Percentiles rank a stretch among this genome's conserved stretches.
Conservation (phyloP, 352 stramenopile species). For the Phytopythium boreale region DNA sequence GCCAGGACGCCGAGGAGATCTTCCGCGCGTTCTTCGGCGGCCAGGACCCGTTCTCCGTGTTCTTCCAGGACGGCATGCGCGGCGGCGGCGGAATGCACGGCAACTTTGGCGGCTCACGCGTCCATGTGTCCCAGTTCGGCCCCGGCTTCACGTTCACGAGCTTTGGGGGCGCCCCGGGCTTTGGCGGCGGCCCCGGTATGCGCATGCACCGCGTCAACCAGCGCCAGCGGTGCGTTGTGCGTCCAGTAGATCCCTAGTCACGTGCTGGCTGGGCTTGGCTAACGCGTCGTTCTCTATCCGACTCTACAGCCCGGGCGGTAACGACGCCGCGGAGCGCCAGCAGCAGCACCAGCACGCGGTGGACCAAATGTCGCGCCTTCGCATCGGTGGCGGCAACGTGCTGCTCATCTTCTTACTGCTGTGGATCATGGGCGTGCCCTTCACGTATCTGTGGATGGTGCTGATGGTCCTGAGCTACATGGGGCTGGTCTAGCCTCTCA, state of each 20-base stretch:
- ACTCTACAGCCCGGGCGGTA: not conserved
- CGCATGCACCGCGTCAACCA: conserved; percentile 45
- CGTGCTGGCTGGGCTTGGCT: not conserved
- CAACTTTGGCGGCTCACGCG: conserved; percentile 49
- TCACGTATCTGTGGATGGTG: conserved; percentile 77
- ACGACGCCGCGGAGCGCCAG: not conserved
- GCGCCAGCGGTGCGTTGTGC: conserved; percentile 37
- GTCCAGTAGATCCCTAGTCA: not conserved
- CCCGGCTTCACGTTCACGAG: conserved; percentile 75
- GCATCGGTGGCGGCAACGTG: conserved; percentile 67
- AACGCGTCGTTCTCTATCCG: not conserved
- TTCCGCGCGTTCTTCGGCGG: conserved; percentile 82
- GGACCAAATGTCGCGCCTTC: conserved; percentile 47
- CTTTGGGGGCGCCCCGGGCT: conserved; percentile 30
- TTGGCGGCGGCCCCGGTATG: conserved; percentile 46
- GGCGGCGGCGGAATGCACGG: conserved; percentile 38
- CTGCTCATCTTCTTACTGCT: conserved; percentile 73
- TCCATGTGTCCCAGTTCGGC: conserved; percentile 78
- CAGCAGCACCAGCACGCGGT: conserved; percentile 11
- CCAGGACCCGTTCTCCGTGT: conserved; percentile 82
- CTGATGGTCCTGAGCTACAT: conserved; percentile 80
- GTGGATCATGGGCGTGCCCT: conserved; percentile 79
- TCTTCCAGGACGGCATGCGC: conserved; percentile 74
- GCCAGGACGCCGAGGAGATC: conserved; percentile 77
- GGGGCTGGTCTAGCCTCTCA: conserved; percentile 40